Evolutionary conservation across 2,329 filamentous ascomycete genomes (phyloP).

Genomic region (Fusarium multiceps): DNA sequence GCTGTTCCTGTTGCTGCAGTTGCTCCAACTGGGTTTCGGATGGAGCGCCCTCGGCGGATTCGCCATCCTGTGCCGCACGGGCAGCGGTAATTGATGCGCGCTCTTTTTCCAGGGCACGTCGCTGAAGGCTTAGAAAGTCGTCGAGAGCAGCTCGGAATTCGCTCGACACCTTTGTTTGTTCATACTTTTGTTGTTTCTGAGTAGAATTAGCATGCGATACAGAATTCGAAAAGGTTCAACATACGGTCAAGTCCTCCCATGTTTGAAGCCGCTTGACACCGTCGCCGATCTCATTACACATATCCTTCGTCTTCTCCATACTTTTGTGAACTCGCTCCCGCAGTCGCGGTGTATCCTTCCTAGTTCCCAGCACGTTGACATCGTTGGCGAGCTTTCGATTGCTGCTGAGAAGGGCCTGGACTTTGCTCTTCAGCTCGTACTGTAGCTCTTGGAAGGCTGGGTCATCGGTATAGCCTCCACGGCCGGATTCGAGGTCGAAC

Average conservation of each 20-base stretch:
- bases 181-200: constrained; percentile 94
- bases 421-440: constrained; percentile 83
- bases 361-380: constrained; percentile 86
- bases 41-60: constrained; percentile 51
- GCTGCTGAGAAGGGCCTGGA: constrained; percentile 90
- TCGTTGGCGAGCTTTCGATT: constrained; percentile 87
- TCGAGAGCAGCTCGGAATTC: constrained; percentile 90
- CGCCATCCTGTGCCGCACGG: constrained; percentile 79
- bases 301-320: constrained; percentile 84
- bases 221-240: constrained; percentile 42
- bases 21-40: constrained; percentile 60
- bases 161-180: constrained; percentile 91
- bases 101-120: constrained; percentile 90
- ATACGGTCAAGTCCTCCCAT: constrained; percentile 85
- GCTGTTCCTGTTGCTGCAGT: constrained; percentile 72
- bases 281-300: constrained; percentile 92
- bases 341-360: constrained; percentile 89
- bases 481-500: constrained; percentile 87
- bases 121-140: constrained; percentile 94
- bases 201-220: constrained; percentile 25
- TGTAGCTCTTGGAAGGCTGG: constrained; percentile 90
- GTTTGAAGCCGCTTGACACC: constrained; percentile 91
- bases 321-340: constrained; percentile 90
- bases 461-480: constrained; percentile 88
- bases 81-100: constrained; percentile 86